These are phyloP conservation scores for Eremomyces bilateralis DNA, from an alignment of 495 filamentous ascomycete genomes.

Conservation along the genomic window DNA sequence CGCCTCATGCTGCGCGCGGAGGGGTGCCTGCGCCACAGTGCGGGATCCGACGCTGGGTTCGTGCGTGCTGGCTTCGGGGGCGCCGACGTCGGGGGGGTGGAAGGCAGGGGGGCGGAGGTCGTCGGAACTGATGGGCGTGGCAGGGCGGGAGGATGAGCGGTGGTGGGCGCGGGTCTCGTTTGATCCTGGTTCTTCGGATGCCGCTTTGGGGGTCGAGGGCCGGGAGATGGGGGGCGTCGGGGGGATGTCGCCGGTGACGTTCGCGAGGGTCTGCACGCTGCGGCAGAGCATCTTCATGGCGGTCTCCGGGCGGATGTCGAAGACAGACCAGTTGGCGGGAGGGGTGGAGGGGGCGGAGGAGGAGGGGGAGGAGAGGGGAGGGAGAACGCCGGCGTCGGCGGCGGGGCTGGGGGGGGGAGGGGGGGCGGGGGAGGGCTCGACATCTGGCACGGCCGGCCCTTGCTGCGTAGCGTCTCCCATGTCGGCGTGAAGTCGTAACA, in stretches of 20 bases:
- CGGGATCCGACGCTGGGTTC: conserved; percentile 23
- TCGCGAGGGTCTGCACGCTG: conserved; percentile 51
- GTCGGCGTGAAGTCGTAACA: no score
- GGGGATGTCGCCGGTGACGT: conserved; percentile 47
- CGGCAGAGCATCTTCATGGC: conserved; percentile 62
- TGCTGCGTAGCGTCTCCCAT: no score
- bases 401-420: conserved; percentile 8
- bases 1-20: conserved; percentile 46
- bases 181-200: no score
- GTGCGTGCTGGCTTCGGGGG: conserved; percentile 15
- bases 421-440: no score
- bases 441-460: no score
- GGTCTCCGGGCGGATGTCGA: conserved; percentile 43
- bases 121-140: background rate
- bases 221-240: conserved; percentile 40
- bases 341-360: conserved; percentile 7
- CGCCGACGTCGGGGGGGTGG: background rate
- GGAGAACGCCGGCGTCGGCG: conserved; percentile 14
- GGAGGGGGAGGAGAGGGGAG: conserved; percentile 7
- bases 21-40: conserved; percentile 15
- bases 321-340: conserved; percentile 33
- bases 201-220: background rate
- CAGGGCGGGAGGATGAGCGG: background rate
- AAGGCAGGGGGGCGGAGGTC: background rate
- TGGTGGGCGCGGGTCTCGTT: background rate